Percentiles rank a stretch among this genome's conserved stretches.
These are phyloP conservation scores for Austroboletus sp. DNA, from an alignment of 1,284 basidiomycete species.

Conservation along the genomic window DNA sequence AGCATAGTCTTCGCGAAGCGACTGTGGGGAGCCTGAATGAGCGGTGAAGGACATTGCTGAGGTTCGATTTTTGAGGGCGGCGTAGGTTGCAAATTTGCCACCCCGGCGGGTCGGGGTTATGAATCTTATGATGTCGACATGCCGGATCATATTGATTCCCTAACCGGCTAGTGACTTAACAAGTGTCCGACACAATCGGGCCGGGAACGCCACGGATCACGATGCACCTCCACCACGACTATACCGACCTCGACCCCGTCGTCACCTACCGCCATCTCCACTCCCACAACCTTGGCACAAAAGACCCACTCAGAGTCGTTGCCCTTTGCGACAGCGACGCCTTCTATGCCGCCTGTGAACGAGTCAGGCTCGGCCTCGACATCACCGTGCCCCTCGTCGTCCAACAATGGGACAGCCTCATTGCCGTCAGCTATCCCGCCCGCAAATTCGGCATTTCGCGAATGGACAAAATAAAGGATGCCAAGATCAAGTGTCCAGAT, in stretches of 20 bases:
- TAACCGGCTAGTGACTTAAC: too few relatives aligned
- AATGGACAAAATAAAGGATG: conserved; percentile 72
- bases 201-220: too few relatives aligned
- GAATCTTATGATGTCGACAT: too few relatives aligned
- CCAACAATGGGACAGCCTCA: conserved; percentile 84
- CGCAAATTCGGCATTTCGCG: conserved; percentile 84
- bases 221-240: conserved; percentile 38
- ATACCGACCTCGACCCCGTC: conserved; percentile 52
- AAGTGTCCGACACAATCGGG: too few relatives aligned
- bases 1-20: conserved; percentile 43
- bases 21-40: conserved; percentile 22
- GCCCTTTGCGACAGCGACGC: conserved; percentile 93
- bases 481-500: conserved; percentile 80
- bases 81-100: too few relatives aligned
- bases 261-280: conserved; percentile 71
- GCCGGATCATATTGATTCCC: too few relatives aligned
- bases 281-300: conserved; percentile 56
- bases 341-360: conserved; percentile 89
- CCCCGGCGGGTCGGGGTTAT: background rate
- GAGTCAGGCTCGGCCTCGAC: conserved; percentile 71
- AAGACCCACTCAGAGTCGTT: conserved; percentile 68
- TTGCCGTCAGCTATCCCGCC: conserved; percentile 95
- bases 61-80: background rate
- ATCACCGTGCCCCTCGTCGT: conserved; percentile 79
- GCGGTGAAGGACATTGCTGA: conserved; percentile 17